Conservation (phyloP, 805 yeast genomes). For the Starmerella potacharoeniae region DNA sequence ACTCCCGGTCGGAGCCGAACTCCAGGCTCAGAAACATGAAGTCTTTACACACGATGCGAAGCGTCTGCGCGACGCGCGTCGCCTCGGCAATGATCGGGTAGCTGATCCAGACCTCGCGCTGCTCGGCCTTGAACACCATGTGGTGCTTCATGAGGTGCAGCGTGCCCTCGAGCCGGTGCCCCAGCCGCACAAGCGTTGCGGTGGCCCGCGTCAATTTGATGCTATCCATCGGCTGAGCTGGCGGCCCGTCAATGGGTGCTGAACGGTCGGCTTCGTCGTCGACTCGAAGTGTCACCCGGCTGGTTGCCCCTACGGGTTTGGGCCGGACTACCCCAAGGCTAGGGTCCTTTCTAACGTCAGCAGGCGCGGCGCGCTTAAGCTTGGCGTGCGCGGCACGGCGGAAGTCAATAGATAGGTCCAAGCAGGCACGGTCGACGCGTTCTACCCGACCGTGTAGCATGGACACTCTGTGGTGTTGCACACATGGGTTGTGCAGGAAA, state of each 20-base stretch:
- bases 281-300: neutral
- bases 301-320: neutral
- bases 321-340: neutral
- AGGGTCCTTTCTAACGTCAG: neutral
- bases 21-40: slow-evolving; percentile 73
- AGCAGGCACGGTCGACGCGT: no score
- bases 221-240: slow-evolving; percentile 12
- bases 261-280: neutral
- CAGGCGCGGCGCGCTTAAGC: neutral
- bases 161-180: slow-evolving; percentile 44
- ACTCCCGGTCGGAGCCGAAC: slow-evolving; percentile 45
- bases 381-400: no score
- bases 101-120: slow-evolving; percentile 77
- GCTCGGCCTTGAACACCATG: slow-evolving; percentile 41
- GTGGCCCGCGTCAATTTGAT: slow-evolving; percentile 29
- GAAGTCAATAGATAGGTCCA: no score
- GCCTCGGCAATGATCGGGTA: slow-evolving; percentile 64
- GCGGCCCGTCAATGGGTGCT: neutral
- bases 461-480: no score
- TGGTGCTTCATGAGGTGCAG: slow-evolving; percentile 67
- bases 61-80: slow-evolving; percentile 22
- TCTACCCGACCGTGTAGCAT: no score
- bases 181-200: slow-evolving; percentile 44
- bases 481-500: no score
- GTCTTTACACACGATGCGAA: slow-evolving; percentile 72